These are phyloP conservation scores for Musa schizocarpa DNA, from an alignment of 176 grass and related monocot species.

Conservation along the genomic window DNA sequence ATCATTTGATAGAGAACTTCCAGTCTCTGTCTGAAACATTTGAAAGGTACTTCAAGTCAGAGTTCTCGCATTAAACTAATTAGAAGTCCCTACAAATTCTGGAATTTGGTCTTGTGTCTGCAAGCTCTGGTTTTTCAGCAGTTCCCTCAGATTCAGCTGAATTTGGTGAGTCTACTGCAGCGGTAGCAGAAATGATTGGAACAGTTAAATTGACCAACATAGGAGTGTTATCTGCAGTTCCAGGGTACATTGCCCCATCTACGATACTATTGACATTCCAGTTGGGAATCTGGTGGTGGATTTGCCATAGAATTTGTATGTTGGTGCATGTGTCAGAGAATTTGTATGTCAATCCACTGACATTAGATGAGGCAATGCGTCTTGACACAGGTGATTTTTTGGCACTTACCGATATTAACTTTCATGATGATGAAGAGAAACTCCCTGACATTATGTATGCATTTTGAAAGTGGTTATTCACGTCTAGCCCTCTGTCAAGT, in stretches of 20 bases:
- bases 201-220: conserved; percentile 29
- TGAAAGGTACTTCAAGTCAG: conserved; percentile 32
- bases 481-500: conserved; percentile 50
- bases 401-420: neutral
- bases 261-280: conserved; percentile 26
- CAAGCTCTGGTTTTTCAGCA: conserved; percentile 58
- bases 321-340: conserved; percentile 47
- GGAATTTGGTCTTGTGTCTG: conserved; percentile 29
- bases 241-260: conserved; percentile 28
- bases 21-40: conserved; percentile 37
- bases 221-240: conserved; percentile 32
- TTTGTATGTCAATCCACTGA: conserved; percentile 37
- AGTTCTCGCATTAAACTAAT: conserved; percentile 66
- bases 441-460: conserved; percentile 70
- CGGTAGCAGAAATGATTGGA: conserved; percentile 17
- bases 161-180: conserved; percentile 37
- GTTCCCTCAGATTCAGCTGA: conserved; percentile 37
- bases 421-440: conserved; percentile 38
- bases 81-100: conserved; percentile 50
- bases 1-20: conserved; percentile 43
- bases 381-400: conserved; percentile 58
- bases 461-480: conserved; percentile 88
- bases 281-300: conserved; percentile 22
- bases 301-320: too few relatives aligned
- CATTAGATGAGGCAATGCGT: conserved; percentile 39